Base-by-base conservation (phyloP, 768 basidiomycete species). In the Chlorophyllum brunneum region DNA sequence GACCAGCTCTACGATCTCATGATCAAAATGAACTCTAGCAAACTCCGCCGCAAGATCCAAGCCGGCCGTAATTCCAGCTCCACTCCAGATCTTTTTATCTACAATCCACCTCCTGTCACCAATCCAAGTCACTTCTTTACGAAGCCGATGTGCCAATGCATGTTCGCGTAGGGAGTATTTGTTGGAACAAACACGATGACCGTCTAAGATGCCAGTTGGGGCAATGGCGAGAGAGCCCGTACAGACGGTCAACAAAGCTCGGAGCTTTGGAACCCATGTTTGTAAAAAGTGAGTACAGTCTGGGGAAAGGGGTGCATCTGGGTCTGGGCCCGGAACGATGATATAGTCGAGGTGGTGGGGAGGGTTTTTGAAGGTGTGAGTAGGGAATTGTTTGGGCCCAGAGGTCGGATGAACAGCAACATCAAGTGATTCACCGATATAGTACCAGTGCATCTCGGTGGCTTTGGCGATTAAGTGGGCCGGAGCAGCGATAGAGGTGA, bases 1-100 rank as follows among this genome's bases (percentile, higher is more conserved):
- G 9, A 52, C 56, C n/a, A 59, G 2, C 41, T 61, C 42, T 2
- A 61, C 62, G 13, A 64, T 33, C 40, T 60, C 62, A 1, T 46
- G 50, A 45, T 63, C 66, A 43, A 63, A 63, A 29, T 64, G 56
- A 4, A 58, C 55, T 39, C 59, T 56, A 34, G 59, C 54, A 40
- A 65, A 67, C 40, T 62, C 66, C 10, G 61, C 65, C 24, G 60
- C 61, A n/a, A 67, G 58, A 40, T 67, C 66, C 22, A 67, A 44
- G 0, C 65, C 65, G 2, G 62, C 53, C 0, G 63, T 67, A 11
- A 64, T 48, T 11, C 64, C 66, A 10, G 56, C 66, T 1, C 60
- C 54, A 24, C 62, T 65, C 65, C 65, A 65, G 2, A 65, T 51
- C 49, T 65, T 65, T 15, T 63, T 62, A 41, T 67, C 66, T 2